Percentiles rank a stretch among this genome's conserved stretches.
phyloP scores from a whole-genome alignment of 2,329 filamentous ascomycete species.

The Lasiodiplodia gonubiensis region DNA sequence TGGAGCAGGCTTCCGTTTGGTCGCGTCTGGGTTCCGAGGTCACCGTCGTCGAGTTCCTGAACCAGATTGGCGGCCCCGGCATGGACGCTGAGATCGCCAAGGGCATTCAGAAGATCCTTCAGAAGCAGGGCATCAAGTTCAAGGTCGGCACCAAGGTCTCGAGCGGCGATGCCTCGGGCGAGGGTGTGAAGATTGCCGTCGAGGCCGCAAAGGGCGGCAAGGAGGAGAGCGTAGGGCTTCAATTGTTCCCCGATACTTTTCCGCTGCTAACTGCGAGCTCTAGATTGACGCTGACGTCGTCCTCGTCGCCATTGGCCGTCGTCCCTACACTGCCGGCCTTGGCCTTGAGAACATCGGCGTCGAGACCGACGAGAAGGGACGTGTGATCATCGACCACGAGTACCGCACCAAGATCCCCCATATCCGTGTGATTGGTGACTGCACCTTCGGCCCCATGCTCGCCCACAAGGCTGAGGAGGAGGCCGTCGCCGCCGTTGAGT shows the following conservation, averaged over 20 bases:
- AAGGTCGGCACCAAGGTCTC: constrained; percentile 96
- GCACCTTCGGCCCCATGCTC: constrained; percentile 97
- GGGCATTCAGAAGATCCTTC: constrained; percentile 86
- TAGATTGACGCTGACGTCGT: constrained; percentile 94
- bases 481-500: constrained; percentile 91
- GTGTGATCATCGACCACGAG: constrained; percentile 96
- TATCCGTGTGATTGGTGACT: constrained; percentile 95
- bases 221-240: constrained; percentile 72
- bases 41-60: constrained; percentile 95
- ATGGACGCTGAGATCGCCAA: constrained; percentile 97
- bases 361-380: constrained; percentile 89
- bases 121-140: constrained; percentile 98
- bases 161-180: constrained; percentile 78
- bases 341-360: constrained; percentile 93
- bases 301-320: constrained; percentile 93
- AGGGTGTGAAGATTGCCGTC: constrained; percentile 79
- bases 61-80: constrained; percentile 94
- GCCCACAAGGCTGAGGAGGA: constrained; percentile 99
- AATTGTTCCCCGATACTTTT: constrained; percentile 24
- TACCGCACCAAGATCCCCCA: constrained; percentile 98
- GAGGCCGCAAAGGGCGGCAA: constrained; percentile 97
- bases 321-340: constrained; percentile 90
- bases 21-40: constrained; percentile 91
- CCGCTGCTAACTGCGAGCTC: constrained; percentile 32
- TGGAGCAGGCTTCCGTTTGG: constrained; percentile 79